phyloP scores from a whole-genome alignment of 805 yeast species.

The Ogataea nitratoaversa region DNA sequence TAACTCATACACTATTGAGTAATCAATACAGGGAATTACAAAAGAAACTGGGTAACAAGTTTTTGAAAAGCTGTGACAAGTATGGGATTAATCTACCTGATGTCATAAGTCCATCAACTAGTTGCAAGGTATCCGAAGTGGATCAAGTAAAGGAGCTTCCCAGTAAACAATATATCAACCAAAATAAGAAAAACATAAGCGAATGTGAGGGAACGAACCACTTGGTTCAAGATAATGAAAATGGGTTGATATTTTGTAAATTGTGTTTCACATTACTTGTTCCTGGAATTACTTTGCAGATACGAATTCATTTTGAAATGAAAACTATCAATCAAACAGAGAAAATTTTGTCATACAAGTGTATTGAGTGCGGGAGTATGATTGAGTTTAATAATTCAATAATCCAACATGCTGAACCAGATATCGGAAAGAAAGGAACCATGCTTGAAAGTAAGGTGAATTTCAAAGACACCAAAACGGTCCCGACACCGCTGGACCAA shows the following conservation, averaged over 20 bases:
- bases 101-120: conserved; percentile 2
- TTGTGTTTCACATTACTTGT: conserved; percentile 16
- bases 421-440: background rate
- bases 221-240: conserved; percentile 4
- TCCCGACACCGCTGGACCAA: no score
- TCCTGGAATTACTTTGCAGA: conserved; percentile 17
- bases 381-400: conserved; percentile 9
- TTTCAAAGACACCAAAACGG: conserved; percentile 2
- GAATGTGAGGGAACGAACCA: background rate
- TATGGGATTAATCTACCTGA: conserved; percentile 17
- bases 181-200: background rate
- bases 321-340: background rate
- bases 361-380: conserved; percentile 17
- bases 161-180: background rate
- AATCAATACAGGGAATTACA: conserved; percentile 8
- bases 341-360: conserved; percentile 9
- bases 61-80: conserved; percentile 9
- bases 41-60: conserved; percentile 14
- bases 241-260: conserved; percentile 13
- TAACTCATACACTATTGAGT: conserved; percentile 12
- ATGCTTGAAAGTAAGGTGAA: conserved; percentile 8
- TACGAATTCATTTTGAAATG: conserved; percentile 11
- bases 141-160: background rate
- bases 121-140: no score
- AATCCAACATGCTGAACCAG: background rate